Evolutionary conservation across 371 early-diverging fungal genomes (phyloP), one percentile per base, ranked within the genome.

Genomic region (Apophysomyces sp.): DNA sequence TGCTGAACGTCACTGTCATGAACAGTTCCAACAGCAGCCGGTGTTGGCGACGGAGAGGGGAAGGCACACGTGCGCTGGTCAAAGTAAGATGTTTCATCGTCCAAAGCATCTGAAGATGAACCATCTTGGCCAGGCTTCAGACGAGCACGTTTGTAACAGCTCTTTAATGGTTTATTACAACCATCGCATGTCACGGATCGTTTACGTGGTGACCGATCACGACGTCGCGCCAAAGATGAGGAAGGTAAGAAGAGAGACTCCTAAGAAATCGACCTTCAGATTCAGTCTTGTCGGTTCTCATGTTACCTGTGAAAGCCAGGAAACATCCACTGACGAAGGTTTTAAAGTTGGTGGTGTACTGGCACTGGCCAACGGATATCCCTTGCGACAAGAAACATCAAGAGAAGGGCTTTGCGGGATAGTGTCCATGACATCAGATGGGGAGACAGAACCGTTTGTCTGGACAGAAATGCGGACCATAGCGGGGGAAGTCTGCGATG

Each of bases 281-380:
- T 16, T 55, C 39, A 18, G 39, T 57, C 57, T 12, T 36, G 26
- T 30, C 60, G 55, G 31, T 65, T 65, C n/a, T 41, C 37, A 55
- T 21, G 60, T 41, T 21, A 49, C 21, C 37, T 52, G 28, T 29
- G 36, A 21, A n/a, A 27, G 24, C 12, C 53, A 8, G 34, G 57
- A n/a, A 27, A 21, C 28, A 53, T 29, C 36, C 52, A 15, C 52
- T 39, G 34, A 34, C 26, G 6, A 60, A 13, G 61, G 66, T 39
- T 56, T 60, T 18, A 66, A 52, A 31, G 61, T 66, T n/a, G 66
- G 66, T n/a, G 66, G 66, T 11, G 66, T 66, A 39, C 41, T 49
- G 24, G 66, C 66, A 21, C 56, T 36, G 21, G 61, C 37, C 15
- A 66, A 49, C 30, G 66, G 66, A 32, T 66, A 66, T 52, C 18